These are phyloP conservation scores for Halenospora varia DNA, from an alignment of 495 filamentous ascomycete genomes.

Conservation along the genomic window DNA sequence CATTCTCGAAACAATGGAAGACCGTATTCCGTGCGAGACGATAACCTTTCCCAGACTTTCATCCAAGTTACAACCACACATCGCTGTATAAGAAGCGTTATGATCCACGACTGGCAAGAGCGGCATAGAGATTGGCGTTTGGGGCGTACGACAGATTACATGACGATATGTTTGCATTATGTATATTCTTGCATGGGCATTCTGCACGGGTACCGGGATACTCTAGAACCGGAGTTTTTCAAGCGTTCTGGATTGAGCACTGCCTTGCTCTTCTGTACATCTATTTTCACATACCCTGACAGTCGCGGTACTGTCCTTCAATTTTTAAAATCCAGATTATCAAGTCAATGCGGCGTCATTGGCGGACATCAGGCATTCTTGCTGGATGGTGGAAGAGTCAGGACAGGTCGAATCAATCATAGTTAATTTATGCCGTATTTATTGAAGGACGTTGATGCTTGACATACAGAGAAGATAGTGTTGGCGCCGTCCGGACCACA, in stretches of 20 bases:
- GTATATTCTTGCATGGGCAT: slow-evolving; percentile 5
- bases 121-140: slow-evolving; percentile 18
- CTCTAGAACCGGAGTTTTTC: slow-evolving; percentile 18
- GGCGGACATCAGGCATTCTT: not conserved
- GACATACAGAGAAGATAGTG: not conserved
- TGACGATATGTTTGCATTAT: slow-evolving; percentile 14
- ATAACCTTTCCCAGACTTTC: not conserved
- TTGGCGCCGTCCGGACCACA: not conserved
- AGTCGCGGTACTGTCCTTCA: slow-evolving; percentile 13
- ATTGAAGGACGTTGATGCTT: not conserved
- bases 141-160: slow-evolving; percentile 11
- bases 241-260: slow-evolving; percentile 10
- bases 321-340: slow-evolving; percentile 1
- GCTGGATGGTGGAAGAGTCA: not conserved
- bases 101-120: slow-evolving; percentile 22
- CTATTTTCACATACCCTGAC: slow-evolving; percentile 20
- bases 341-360: not conserved
- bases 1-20: slow-evolving; percentile 43
- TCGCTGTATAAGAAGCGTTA: slow-evolving; percentile 4
- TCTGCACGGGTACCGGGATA: slow-evolving; percentile 19
- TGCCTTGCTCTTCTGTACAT: slow-evolving; percentile 15
- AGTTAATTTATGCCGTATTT: not conserved
- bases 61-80: not conserved
- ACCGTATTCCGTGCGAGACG: slow-evolving; percentile 28
- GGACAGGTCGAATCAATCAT: not conserved